Evolutionary conservation across 176 grass and related monocot species (phyloP), one percentile per base, ranked within the genome.

Genomic region (Musa itinerans): DNA sequence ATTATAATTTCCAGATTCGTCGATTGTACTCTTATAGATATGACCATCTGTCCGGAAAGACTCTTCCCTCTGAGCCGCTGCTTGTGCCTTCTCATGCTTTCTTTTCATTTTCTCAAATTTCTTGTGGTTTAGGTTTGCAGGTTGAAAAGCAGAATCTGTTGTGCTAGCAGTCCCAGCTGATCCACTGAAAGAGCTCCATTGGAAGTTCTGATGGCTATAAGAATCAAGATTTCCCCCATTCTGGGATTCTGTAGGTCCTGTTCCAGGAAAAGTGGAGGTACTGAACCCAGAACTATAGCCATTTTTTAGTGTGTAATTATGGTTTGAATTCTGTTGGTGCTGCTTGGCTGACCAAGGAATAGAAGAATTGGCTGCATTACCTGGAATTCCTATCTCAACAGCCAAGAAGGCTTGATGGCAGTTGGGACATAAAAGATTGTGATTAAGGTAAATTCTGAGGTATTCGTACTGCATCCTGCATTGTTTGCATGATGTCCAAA

Each of bases 381-480:
- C 21, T 13, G 92, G 92, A 76, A 89, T 84, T 67, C 89, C 84
- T 9, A 84, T 89, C 78, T 96, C 92, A 54, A 92, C 82, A 1
- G 92, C 92, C 82, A 96, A 50, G 74, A 96, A 96, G 50, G 92
- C 89, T 34, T 96, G 83, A 68, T 96, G 83, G 76, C 92, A 96
- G 72, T 92, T 96, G 43, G 89, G 92, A 65, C 92, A 96, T 24
- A 96, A 72, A 65, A 96, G 85, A 43, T 96, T 96, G 83, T 96
- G 89, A 53, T 96, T 96, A 66, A 96, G 82, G 77, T 96, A 96
- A 70, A 92, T 75, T 76, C 92, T 86, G 15, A 96, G 80, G 77
- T 96, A 96, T 72, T 96, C 92, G 48, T 96, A 92, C 84, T 96
- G 92, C 92, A 96, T 96, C 76, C 89, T 81, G 59, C 92, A 96